Percentiles rank a stretch among this genome's conserved stretches.
Evolutionary conservation across 108 stramenopile species (phyloP).

Genomic region (Chaetoceros muelleri): DNA sequence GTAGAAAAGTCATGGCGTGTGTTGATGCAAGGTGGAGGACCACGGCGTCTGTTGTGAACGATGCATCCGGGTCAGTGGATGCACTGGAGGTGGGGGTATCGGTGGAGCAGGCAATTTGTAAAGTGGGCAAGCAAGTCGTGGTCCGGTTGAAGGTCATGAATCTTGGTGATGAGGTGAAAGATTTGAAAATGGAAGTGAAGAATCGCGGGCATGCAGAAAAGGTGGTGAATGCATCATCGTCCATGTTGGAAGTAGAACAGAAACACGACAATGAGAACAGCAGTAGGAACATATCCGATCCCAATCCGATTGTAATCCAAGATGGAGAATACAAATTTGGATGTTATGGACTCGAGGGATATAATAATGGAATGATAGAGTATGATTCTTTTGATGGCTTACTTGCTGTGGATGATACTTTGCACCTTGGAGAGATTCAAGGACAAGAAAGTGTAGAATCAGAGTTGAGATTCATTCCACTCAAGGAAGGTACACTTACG

Average conservation of each 20-base stretch:
- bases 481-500: conserved; percentile 54
- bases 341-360: conserved; percentile 56
- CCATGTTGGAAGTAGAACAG: not conserved
- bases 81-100: conserved; percentile 66
- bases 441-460: conserved; percentile 69
- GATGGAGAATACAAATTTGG: conserved; percentile 70
- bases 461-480: conserved; percentile 64
- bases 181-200: conserved; percentile 74
- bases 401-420: conserved; percentile 67
- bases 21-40: conserved; percentile 70
- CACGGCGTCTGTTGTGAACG: conserved; percentile 43
- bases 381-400: conserved; percentile 63
- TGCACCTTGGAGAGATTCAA: conserved; percentile 62
- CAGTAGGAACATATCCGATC: conserved; percentile 1
- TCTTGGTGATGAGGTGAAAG: conserved; percentile 46
- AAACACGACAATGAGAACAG: not conserved
- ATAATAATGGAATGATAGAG: conserved; percentile 51
- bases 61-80: conserved; percentile 68
- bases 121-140: conserved; percentile 51
- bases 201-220: conserved; percentile 17
- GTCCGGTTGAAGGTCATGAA: conserved; percentile 60
- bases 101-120: conserved; percentile 16
- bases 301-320: conserved; percentile 54
- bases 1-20: conserved; percentile 37
- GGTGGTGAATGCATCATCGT: conserved; percentile 8